Evolutionary conservation across 495 filamentous ascomycete genomes (phyloP).

Genomic region (Trichoderma parareesei): DNA sequence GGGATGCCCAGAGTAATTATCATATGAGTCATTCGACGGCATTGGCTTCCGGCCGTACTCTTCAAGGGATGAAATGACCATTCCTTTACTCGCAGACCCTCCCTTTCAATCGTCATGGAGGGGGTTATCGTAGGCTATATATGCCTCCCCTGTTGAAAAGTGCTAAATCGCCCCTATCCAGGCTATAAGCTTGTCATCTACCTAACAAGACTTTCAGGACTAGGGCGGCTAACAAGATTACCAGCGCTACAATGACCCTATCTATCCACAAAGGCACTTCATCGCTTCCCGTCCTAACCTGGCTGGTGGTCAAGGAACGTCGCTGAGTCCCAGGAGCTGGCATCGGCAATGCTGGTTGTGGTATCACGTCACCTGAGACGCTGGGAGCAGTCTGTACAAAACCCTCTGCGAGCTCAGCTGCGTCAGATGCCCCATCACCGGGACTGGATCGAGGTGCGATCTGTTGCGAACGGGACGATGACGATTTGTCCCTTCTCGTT

Average conservation of each 20-base stretch:
- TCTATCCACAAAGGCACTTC: constrained; percentile 54
- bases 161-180: neutral
- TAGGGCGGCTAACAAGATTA: constrained; percentile 43
- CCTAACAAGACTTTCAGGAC: constrained; percentile 34
- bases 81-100: too few relatives aligned
- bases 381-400: constrained; percentile 9
- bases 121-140: too few relatives aligned
- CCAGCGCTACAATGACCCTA: constrained; percentile 45
- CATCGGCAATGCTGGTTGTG: neutral
- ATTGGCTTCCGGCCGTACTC: too few relatives aligned
- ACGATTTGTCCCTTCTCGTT: constrained; percentile 1
- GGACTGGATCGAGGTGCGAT: constrained; percentile 12
- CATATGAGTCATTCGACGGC: too few relatives aligned
- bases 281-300: constrained; percentile 22
- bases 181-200: neutral
- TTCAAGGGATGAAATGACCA: too few relatives aligned
- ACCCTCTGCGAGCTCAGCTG: neutral
- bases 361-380: neutral
- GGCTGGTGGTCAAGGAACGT: constrained; percentile 5
- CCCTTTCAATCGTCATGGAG: too few relatives aligned
- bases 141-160: too few relatives aligned
- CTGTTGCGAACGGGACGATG: neutral
- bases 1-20: too few relatives aligned
- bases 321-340: neutral
- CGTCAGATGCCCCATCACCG: neutral